Percentiles rank a stretch among this genome's conserved stretches.
phyloP scores from a whole-genome alignment of 768 basidiomycete genomes.

The Daedaleopsis sinensis region DNA sequence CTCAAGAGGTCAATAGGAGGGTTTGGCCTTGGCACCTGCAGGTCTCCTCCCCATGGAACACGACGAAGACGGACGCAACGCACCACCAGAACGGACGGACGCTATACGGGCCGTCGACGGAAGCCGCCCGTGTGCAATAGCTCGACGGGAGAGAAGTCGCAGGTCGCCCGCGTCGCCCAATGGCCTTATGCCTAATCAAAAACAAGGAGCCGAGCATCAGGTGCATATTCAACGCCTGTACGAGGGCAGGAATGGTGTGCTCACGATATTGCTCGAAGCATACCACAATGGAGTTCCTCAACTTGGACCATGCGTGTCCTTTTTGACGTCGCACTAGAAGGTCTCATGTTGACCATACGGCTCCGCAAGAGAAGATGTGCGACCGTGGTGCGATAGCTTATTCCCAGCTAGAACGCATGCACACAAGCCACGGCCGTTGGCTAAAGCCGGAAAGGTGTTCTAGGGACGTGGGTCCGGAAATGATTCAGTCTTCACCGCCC shows the following conservation, averaged over 20 bases:
- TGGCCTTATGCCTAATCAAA: neutral
- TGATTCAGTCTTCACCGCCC: neutral
- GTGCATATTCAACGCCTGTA: neutral
- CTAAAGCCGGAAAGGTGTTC: neutral
- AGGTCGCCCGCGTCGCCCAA: neutral
- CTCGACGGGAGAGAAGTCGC: neutral
- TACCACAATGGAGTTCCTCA: conserved; percentile 2
- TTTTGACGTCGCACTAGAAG: conserved; percentile 9
- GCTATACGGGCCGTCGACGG: neutral
- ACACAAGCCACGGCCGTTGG: too few species aligned
- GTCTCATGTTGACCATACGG: conserved; percentile 2
- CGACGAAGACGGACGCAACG: neutral
- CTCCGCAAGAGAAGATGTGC: neutral
- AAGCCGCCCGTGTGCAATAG: too few species aligned
- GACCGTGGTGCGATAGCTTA: neutral
- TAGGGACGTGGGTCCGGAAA: neutral
- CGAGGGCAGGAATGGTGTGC: neutral
- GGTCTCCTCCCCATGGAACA: neutral
- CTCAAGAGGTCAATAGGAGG: neutral
- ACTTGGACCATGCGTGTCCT: conserved; percentile 5
- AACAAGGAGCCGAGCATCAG: neutral
- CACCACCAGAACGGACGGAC: neutral
- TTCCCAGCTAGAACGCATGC: neutral
- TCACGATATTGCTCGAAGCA: conserved; percentile 7
- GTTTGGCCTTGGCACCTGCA: neutral